Evolutionary conservation across 805 yeast species (phyloP).

Genomic region (Priceomyces castillae): DNA sequence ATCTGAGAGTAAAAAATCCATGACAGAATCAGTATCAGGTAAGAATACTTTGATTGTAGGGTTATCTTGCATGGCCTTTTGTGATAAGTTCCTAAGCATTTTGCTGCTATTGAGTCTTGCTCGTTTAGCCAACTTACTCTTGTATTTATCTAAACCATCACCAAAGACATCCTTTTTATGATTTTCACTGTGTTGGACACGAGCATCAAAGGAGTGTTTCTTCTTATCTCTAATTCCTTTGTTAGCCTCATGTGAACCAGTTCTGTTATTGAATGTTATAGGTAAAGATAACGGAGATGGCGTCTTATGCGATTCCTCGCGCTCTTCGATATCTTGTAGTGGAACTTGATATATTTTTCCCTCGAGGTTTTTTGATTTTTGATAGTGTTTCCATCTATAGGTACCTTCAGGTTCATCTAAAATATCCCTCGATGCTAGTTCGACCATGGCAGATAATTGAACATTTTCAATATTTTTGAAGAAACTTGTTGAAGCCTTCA

Average conservation of each 20-base stretch:
- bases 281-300: conserved; percentile 39
- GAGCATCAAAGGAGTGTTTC: conserved; percentile 73
- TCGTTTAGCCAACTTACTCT: conserved; percentile 41
- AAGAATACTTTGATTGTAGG: conserved; percentile 33
- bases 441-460: conserved; percentile 66
- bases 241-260: conserved; percentile 74
- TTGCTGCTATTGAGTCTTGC: conserved; percentile 54
- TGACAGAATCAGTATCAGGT: conserved; percentile 58
- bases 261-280: conserved; percentile 79
- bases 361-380: conserved; percentile 13
- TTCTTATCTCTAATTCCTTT: conserved; percentile 81
- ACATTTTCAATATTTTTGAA: conserved; percentile 32
- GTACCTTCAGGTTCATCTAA: conserved; percentile 51
- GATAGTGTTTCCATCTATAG: conserved; percentile 41
- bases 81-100: conserved; percentile 57
- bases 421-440: conserved; percentile 68
- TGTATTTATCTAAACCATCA: conserved; percentile 64
- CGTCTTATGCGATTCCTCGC: conserved; percentile 20
- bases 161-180: conserved; percentile 80
- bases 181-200: conserved; percentile 63
- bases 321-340: conserved; percentile 26
- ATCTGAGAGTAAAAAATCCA: conserved; percentile 52
- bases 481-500: conserved; percentile 44
- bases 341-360: conserved; percentile 16
- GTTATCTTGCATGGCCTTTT: conserved; percentile 39